Percentiles rank a stretch among this genome's conserved stretches.
Conservation (phyloP, 805 yeast species). For the Saccharomycopsis sp. region DNA sequence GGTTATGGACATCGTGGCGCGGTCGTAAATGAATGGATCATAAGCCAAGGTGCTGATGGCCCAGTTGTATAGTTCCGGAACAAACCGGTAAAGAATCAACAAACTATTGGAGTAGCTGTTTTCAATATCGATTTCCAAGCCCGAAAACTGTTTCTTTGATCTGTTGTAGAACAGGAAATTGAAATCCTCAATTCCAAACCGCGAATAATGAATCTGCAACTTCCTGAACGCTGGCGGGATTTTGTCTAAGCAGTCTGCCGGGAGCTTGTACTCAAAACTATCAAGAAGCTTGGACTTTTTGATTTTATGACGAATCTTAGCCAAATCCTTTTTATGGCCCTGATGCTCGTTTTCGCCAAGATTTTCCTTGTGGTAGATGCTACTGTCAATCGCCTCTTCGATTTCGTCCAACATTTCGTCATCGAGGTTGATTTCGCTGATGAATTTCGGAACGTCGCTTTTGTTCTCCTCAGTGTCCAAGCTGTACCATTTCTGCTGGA, state of each 20-base stretch:
- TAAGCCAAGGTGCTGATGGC: slow-evolving; percentile 49
- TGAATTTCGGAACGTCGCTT: slow-evolving; percentile 42
- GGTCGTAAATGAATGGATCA: slow-evolving; percentile 37
- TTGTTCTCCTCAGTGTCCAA: slow-evolving; percentile 29
- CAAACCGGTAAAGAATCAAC: slow-evolving; percentile 72
- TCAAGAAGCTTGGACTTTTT: not conserved
- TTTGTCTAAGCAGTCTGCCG: slow-evolving; percentile 1
- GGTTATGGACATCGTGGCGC: slow-evolving; percentile 17
- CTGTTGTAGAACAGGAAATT: slow-evolving; percentile 78
- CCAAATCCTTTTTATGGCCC: not conserved
- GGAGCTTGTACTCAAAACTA: slow-evolving; percentile 7
- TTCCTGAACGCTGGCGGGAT: slow-evolving; percentile 68
- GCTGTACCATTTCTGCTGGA: slow-evolving; percentile 35
- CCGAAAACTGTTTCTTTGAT: slow-evolving; percentile 56
- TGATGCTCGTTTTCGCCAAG: slow-evolving; percentile 15
- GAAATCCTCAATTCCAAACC: slow-evolving; percentile 90
- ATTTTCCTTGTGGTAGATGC: slow-evolving; percentile 22
- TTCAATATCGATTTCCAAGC: slow-evolving; percentile 82
- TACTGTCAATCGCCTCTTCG: slow-evolving; percentile 17
- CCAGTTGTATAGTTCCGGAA: slow-evolving; percentile 64
- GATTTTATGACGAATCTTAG: slow-evolving; percentile 5
- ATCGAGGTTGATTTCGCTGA: slow-evolving; percentile 42
- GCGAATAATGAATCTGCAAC: slow-evolving; percentile 73
- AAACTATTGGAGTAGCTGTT: slow-evolving; percentile 74
- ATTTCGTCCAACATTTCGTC: slow-evolving; percentile 29